These are phyloP conservation scores for Prinsepia uniflora DNA, from an alignment of 306 rosid species.

Conservation along the genomic window DNA sequence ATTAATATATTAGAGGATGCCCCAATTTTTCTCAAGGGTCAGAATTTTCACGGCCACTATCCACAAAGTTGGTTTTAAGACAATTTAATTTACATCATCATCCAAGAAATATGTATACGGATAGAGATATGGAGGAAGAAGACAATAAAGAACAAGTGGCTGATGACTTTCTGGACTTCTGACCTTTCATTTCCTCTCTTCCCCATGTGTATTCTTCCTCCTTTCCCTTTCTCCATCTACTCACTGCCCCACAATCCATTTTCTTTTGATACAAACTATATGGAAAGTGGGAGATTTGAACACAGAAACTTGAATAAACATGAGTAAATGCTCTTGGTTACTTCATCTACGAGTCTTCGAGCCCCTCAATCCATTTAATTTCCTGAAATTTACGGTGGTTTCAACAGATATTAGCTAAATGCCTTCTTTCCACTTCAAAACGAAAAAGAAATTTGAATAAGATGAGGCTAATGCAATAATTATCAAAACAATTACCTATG, in stretches of 20 bases:
- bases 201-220: slow-evolving; percentile 43
- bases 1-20: slow-evolving; percentile 34
- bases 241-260: no score
- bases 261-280: no score
- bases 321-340: no score
- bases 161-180: slow-evolving; percentile 36
- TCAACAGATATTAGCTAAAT: background rate
- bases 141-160: slow-evolving; percentile 55
- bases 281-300: no score
- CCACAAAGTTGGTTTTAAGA: slow-evolving; percentile 22
- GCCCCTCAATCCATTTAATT: slow-evolving; percentile 28
- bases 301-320: no score
- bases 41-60: slow-evolving; percentile 21
- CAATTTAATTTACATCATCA: slow-evolving; percentile 24
- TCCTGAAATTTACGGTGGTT: slow-evolving; percentile 38
- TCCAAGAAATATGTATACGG: slow-evolving; percentile 31
- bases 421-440: background rate
- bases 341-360: background rate
- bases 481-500: slow-evolving; percentile 46
- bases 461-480: background rate
- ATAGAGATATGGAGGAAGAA: background rate
- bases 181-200: slow-evolving; percentile 33
- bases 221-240: slow-evolving; percentile 2
- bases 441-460: background rate
- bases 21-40: slow-evolving; percentile 14